These are phyloP conservation scores for Onygenales sp. DNA, from an alignment of 2,329 filamentous ascomycete species.

Conservation along the genomic window DNA sequence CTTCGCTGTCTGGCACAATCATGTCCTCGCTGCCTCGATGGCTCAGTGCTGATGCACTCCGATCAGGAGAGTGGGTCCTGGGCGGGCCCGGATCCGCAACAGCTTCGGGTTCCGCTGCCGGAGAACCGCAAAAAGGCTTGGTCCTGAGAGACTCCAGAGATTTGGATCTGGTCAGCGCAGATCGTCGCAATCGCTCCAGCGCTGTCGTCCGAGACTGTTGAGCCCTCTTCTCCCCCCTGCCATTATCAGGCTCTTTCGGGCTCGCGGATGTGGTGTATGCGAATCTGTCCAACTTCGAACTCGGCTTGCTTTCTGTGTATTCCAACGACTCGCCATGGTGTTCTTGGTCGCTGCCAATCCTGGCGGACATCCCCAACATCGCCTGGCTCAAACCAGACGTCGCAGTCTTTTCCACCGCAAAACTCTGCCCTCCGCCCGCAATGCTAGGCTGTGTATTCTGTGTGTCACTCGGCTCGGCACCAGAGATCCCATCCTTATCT, in stretches of 20 bases:
- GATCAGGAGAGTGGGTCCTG: too few relatives aligned
- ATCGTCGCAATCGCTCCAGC: conserved; percentile 32
- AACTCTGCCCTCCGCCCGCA: neutral
- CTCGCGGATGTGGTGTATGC: neutral
- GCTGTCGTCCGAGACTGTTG: conserved; percentile 23
- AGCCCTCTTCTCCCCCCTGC: neutral
- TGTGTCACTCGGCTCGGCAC: neutral
- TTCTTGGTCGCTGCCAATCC: neutral
- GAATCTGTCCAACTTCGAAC: neutral
- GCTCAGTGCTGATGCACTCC: neutral
- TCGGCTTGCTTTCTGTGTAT: neutral
- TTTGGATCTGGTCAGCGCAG: conserved; percentile 28
- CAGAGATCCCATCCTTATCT: neutral
- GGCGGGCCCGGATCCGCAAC: too few relatives aligned
- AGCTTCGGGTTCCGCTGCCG: neutral
- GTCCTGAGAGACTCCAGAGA: conserved; percentile 22
- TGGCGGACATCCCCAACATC: neutral
- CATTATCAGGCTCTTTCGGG: neutral
- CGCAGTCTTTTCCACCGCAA: neutral
- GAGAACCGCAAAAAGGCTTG: neutral
- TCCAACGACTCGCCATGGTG: neutral
- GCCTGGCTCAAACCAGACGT: neutral
- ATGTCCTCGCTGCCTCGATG: conserved; percentile 42
- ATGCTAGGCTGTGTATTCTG: neutral
- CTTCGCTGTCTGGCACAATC: conserved; percentile 43